A percentile compares a stretch with the other conserved stretches of the same genome.
phyloP scores from a whole-genome alignment of 2,329 filamentous ascomycete species.

The Alternaria burnsii region DNA sequence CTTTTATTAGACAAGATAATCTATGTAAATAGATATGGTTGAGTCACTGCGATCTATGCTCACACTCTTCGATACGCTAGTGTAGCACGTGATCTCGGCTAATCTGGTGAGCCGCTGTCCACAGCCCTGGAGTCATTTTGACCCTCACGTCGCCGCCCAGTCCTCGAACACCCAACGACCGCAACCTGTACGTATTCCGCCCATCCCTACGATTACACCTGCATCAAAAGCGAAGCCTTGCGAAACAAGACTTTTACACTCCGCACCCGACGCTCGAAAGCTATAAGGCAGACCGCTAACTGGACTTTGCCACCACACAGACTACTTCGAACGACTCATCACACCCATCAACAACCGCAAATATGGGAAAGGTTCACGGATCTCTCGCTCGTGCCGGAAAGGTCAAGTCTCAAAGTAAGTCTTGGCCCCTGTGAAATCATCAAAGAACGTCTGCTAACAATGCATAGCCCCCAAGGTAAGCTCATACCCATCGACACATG shows the following conservation, averaged over 20 bases:
- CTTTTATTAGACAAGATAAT: background rate
- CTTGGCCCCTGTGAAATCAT: background rate
- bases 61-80: background rate
- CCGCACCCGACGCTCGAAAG: constrained; percentile 9
- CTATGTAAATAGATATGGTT: background rate
- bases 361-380: constrained; percentile 93
- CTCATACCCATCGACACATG: constrained; percentile 4
- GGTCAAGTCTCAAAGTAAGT: constrained; percentile 74
- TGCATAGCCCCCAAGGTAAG: constrained; percentile 39
- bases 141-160: constrained; percentile 36
- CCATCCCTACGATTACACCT: constrained; percentile 5
- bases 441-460: constrained; percentile 27
- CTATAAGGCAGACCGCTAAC: constrained; percentile 32
- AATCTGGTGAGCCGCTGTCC: constrained; percentile 21
- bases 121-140: constrained; percentile 19
- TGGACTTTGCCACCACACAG: constrained; percentile 44
- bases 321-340: constrained; percentile 33
- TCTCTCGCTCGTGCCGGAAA: constrained; percentile 96
- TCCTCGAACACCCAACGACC: constrained; percentile 45
- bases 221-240: constrained; percentile 9
- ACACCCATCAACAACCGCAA: constrained; percentile 58
- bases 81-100: constrained; percentile 36
- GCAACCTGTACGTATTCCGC: constrained; percentile 47
- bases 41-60: background rate
- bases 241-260: constrained; percentile 11